These are phyloP conservation scores for Nakazawaea wyomingensis DNA, from an alignment of 805 yeast species.

Conservation along the genomic window DNA sequence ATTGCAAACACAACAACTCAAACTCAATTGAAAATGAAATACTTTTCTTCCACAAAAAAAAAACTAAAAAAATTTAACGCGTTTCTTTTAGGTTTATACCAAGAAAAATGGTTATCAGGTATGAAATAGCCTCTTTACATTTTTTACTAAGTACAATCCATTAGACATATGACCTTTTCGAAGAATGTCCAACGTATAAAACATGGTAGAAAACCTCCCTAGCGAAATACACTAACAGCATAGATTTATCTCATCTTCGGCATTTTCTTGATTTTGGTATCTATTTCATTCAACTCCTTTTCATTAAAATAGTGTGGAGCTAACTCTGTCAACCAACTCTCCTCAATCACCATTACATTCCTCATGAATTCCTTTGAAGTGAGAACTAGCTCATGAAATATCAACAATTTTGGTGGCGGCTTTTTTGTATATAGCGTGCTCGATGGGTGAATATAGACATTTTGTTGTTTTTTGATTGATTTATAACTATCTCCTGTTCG, in stretches of 20 bases:
- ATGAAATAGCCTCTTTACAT: too few species aligned
- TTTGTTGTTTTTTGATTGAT: constrained; percentile 59
- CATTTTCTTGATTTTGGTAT: constrained; percentile 11
- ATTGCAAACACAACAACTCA: background rate
- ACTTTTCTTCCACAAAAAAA: too few species aligned
- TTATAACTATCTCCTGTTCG: constrained; percentile 65
- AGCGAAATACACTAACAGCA: too few species aligned
- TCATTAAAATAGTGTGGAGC: constrained; percentile 55
- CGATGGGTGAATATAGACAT: constrained; percentile 84
- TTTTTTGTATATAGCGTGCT: constrained; percentile 58
- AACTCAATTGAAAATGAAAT: too few species aligned
- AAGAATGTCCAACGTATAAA: too few species aligned
- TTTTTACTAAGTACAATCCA: too few species aligned
- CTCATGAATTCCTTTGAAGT: constrained; percentile 90
- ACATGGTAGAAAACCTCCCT: too few species aligned
- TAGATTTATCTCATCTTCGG: constrained; percentile 5
- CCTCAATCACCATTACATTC: constrained; percentile 67
- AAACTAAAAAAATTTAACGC: too few species aligned
- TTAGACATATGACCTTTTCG: too few species aligned
- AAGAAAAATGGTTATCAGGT: too few species aligned
- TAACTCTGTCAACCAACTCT: constrained; percentile 64
- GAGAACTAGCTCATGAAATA: constrained; percentile 78
- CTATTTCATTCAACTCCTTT: constrained; percentile 15
- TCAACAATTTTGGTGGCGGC: constrained; percentile 69
- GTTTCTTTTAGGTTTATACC: too few species aligned